Evolutionary conservation across 208 protist genomes (phyloP), one percentile per base, ranked within the genome.

Genomic region (Leptomonas pyrrhocoris): DNA sequence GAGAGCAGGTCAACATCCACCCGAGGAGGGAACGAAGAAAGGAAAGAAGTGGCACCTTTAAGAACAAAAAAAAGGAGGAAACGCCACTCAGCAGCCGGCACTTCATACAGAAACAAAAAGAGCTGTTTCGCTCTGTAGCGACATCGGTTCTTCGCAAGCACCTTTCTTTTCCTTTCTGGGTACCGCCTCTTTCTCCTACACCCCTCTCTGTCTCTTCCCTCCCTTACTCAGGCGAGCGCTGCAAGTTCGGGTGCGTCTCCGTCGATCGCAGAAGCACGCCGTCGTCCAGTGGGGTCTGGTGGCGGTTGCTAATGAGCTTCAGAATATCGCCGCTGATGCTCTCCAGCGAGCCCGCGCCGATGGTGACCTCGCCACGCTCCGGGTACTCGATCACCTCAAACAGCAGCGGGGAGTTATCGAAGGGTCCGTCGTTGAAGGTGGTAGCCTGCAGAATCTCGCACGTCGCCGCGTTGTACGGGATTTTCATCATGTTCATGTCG

Each of bases 321-420:
- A 96, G 78, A 18, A 86, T 79, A 2, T 83, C 68, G 30, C 86
- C 80, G 54, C 83, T 89, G 63, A 94, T 79, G 36, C 81, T 59
- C 64, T 92, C 82, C 25, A 96, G 78, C 18, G 81, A 64, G 25
- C 60, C 57, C 40, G 72, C 64, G 42, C 76, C 74, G 4, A 96
- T 60, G 64, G 74, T 86, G n/a, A 96, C 75, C 73, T 94, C 93
- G 2, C 93, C 93, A 40, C 90, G 86, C 81, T 97, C 93, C 42
- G 93, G 93, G 78, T 87, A 89, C 85, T 97, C 93, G 53, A 96
- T 85, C 51, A 94, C 55, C 27, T 88, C 79, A 42, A 97, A 97
- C 28, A 97, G 79, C 19, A 97, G 81, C 21, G 88, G 75, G 5
- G 90, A 96, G 81, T 94, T 81, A 51, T 97, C 93, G 42, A 93